Conservation (phyloP, 2,329 filamentous ascomycete genomes). For the Exophiala oligosperma region DNA sequence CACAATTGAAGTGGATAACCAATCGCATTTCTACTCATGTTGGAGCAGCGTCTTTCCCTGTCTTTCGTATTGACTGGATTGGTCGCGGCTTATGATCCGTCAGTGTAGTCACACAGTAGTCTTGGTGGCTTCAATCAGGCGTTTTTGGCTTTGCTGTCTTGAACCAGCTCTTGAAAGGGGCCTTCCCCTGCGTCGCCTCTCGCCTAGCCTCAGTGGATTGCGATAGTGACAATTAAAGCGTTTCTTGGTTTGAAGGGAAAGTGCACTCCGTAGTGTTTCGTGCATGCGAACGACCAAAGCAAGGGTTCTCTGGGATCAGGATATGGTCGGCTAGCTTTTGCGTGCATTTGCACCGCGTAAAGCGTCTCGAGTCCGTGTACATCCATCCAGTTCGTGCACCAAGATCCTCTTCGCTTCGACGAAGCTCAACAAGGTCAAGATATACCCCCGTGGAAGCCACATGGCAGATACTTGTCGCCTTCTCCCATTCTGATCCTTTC, state of each 20-base stretch:
- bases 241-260: no score
- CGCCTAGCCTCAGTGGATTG: no score
- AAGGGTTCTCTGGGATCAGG: neutral
- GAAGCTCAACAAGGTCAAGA: conserved; percentile 2
- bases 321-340: neutral
- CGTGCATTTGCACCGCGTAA: neutral
- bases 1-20: neutral
- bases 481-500: neutral
- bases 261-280: neutral
- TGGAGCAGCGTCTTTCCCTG: no score
- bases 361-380: neutral
- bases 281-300: neutral
- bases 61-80: neutral
- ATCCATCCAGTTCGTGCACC: neutral
- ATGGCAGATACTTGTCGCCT: conserved; percentile 2
- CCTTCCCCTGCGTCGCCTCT: no score
- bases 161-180: no score
- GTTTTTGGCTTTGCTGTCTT: neutral
- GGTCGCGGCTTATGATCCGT: neutral
- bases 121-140: neutral
- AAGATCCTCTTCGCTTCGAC: no score
- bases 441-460: conserved; percentile 7
- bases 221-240: no score
- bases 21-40: neutral
- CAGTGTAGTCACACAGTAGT: neutral